Conservation (phyloP, 441 rosid species). For the Croton setiger region DNA sequence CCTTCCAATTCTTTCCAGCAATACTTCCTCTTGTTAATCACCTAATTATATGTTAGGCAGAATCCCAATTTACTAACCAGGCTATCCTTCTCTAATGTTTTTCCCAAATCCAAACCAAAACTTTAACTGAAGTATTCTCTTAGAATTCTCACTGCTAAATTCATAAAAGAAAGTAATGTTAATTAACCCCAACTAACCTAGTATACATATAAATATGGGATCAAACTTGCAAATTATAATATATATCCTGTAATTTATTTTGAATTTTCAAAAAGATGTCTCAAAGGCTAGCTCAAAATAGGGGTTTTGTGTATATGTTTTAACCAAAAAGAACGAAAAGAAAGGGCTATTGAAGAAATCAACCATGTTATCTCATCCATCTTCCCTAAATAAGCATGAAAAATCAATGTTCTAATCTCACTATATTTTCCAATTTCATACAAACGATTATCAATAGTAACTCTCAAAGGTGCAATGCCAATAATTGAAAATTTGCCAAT, state of each 20-base stretch:
- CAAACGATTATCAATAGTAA: background rate
- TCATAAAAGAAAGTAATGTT: background rate
- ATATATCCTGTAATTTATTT: background rate
- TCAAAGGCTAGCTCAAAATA: background rate
- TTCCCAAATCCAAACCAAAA: background rate
- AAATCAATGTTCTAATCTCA: background rate
- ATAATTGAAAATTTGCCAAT: too few species aligned
- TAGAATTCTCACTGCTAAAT: background rate
- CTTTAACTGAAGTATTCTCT: background rate
- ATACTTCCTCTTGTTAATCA: background rate
- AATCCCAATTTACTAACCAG: background rate
- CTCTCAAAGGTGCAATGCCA: background rate
- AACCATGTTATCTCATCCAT: background rate
- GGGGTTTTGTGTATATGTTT: background rate
- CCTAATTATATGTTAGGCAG: background rate
- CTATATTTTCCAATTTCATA: background rate
- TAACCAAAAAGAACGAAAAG: background rate
- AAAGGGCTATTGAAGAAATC: constrained; percentile 3
- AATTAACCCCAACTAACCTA: background rate
- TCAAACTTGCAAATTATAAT: background rate
- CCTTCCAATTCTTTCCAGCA: background rate
- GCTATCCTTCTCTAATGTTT: background rate
- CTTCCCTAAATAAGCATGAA: background rate
- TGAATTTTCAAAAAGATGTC: background rate
- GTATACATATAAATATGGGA: background rate